A percentile compares a stretch with the other conserved stretches of the same genome.
Conservation (phyloP, 1,284 basidiomycete species). For the Leucoagaricus sp. region DNA sequence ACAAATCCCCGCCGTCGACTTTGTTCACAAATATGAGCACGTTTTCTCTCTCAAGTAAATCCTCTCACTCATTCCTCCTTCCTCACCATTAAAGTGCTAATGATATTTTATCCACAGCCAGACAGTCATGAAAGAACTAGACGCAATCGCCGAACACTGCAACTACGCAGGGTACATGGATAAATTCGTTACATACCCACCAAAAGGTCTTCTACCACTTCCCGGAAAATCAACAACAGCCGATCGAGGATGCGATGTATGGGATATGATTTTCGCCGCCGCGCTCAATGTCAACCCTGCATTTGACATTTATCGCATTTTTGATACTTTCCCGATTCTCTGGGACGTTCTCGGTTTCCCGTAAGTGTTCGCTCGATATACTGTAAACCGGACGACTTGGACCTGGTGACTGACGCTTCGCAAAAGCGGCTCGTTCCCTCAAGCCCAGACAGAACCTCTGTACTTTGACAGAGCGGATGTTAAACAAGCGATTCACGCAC, state of each 20-base stretch:
- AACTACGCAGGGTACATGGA: constrained; percentile 65
- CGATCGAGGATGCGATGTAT: constrained; percentile 62
- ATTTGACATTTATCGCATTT: constrained; percentile 76
- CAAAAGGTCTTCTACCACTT: constrained; percentile 57
- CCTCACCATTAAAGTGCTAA: neutral
- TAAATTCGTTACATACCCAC: constrained; percentile 68
- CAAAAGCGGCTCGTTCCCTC: constrained; percentile 60
- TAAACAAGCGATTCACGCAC: constrained; percentile 74
- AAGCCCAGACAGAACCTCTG: constrained; percentile 46
- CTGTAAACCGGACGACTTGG: neutral
- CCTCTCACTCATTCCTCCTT: neutral
- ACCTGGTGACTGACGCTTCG: neutral
- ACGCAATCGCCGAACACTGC: constrained; percentile 53
- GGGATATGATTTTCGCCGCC: constrained; percentile 61
- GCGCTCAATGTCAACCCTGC: constrained; percentile 68
- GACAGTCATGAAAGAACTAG: constrained; percentile 61
- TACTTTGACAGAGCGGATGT: constrained; percentile 76
- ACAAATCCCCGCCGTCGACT: constrained; percentile 68
- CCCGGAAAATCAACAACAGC: constrained; percentile 48
- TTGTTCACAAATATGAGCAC: constrained; percentile 69
- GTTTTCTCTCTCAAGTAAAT: constrained; percentile 71
- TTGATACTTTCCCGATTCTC: constrained; percentile 59
- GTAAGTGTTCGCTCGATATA: constrained; percentile 34
- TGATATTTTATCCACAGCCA: constrained; percentile 38
- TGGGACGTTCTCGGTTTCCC: constrained; percentile 83